Conservation (phyloP, 257 asterid genomes). For the Jaltomata sinuosa region DNA sequence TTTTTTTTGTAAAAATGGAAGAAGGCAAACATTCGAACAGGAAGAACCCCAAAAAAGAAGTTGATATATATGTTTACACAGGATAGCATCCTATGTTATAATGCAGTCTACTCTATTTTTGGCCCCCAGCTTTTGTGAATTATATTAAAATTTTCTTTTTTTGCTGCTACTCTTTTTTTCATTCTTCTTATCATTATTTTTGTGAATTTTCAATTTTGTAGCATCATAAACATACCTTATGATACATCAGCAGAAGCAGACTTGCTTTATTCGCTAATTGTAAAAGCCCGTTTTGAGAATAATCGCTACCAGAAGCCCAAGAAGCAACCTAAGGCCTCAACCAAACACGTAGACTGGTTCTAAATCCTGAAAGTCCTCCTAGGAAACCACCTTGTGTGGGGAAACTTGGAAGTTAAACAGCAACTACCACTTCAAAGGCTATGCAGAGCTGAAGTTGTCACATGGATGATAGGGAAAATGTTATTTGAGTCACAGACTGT, state of each 20-base stretch:
- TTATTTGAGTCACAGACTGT: not conserved
- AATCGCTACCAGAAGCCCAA: conserved; percentile 58
- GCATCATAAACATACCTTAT: conserved; percentile 61
- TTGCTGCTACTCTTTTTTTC: not conserved
- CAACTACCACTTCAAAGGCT: not conserved
- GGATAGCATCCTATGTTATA: not conserved
- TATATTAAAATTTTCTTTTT: not conserved
- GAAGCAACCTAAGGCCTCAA: conserved; percentile 39
- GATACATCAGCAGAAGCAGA: conserved; percentile 88
- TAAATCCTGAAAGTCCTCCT: not conserved
- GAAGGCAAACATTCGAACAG: not conserved
- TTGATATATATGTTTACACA: not conserved
- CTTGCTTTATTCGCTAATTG: conserved; percentile 60
- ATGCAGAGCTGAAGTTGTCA: not conserved
- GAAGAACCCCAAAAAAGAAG: not conserved
- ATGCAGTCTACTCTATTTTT: not conserved
- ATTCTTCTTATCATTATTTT: not conserved
- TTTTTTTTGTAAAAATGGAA: not conserved
- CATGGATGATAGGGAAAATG: not conserved
- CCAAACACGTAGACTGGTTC: conserved; percentile 53
- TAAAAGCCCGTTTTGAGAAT: conserved; percentile 69
- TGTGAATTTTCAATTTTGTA: conserved; percentile 9
- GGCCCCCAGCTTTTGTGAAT: not conserved
- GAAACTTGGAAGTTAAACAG: not conserved
- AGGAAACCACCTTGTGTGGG: not conserved